phyloP scores from a whole-genome alignment of 768 basidiomycete genomes.

The Mrakia frigida region DNA sequence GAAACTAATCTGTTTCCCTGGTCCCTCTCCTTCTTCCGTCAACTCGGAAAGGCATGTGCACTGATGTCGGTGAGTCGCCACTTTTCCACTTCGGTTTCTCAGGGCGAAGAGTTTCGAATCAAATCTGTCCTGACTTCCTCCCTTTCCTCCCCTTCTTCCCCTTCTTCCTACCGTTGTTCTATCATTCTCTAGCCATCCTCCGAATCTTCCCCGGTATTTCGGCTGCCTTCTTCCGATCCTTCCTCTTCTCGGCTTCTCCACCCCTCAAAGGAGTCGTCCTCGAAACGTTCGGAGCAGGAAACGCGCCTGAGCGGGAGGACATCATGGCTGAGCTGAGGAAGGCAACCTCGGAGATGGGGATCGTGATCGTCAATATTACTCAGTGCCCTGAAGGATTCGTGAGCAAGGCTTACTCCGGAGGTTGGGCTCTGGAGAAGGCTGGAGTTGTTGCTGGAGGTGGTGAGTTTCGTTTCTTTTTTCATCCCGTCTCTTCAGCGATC shows the following conservation, averaged over 20 bases:
- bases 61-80: conserved; percentile 63
- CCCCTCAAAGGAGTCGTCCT: conserved; percentile 71
- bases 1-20: not conserved
- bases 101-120: not conserved
- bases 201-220: conserved; percentile 36
- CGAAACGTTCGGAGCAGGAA: conserved; percentile 88
- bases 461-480: not conserved
- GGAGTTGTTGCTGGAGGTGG: conserved; percentile 32
- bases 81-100: too few species aligned
- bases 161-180: not conserved
- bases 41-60: conserved; percentile 61
- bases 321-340: conserved; percentile 23
- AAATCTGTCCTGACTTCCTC: not conserved
- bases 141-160: not conserved
- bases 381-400: conserved; percentile 86
- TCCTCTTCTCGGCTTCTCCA: conserved; percentile 61
- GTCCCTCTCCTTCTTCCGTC: not conserved
- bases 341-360: conserved; percentile 24
- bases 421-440: conserved; percentile 27
- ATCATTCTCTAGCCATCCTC: conserved; percentile 29
- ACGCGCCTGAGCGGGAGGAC: conserved; percentile 68
- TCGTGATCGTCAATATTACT: conserved; percentile 77
- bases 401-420: conserved; percentile 62
- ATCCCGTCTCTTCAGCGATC: too few species aligned
- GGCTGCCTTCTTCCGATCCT: conserved; percentile 39